Conservation (phyloP, 768 basidiomycete species). For the Macrolepiota dolichaula region DNA sequence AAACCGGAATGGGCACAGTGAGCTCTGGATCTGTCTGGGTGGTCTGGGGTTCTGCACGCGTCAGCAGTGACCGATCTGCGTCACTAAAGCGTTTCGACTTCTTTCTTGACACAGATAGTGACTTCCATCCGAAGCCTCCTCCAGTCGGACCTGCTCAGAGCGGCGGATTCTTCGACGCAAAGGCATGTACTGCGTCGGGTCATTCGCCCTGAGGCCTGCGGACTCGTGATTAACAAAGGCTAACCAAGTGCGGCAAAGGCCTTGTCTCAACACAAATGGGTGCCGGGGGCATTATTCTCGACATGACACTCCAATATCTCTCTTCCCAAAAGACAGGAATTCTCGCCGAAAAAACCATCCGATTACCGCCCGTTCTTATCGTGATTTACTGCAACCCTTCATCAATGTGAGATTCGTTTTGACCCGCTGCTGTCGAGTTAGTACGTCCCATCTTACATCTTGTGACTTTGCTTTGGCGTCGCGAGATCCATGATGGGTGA, state of each 20-base stretch:
- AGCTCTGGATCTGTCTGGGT: neutral
- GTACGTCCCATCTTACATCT: neutral
- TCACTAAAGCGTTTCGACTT: neutral
- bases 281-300: neutral
- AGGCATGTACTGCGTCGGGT: neutral
- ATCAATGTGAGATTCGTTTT: neutral
- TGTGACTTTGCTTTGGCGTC: neutral
- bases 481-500: neutral
- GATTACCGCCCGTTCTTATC: neutral
- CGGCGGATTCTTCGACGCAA: neutral
- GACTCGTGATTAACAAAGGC: neutral
- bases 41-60: neutral
- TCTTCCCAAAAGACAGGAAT: neutral
- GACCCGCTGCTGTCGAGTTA: neutral
- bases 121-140: constrained; percentile 3
- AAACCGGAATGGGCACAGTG: neutral
- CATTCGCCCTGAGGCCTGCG: too few relatives aligned
- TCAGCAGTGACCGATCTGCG: constrained; percentile 2
- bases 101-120: neutral
- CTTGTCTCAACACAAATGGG: neutral
- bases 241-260: neutral
- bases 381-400: neutral
- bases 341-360: neutral
- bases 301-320: neutral
- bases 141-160: constrained; percentile 1